Evolutionary conservation across 352 stramenopile species (phyloP).

Genomic region (Phytophthora cactorum): DNA sequence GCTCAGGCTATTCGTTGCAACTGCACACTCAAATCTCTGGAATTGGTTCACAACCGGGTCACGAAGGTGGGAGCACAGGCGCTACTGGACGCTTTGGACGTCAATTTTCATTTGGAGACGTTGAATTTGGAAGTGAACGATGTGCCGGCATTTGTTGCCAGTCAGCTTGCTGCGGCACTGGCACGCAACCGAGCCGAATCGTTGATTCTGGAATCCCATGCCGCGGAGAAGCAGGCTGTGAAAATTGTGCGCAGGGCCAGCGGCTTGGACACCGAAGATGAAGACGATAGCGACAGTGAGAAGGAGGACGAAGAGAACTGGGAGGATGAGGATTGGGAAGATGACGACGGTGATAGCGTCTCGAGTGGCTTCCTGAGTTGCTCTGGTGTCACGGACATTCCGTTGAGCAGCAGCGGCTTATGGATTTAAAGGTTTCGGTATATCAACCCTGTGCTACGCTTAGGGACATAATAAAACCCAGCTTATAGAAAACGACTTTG

Average conservation of each 20-base stretch:
- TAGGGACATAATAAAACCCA: slow-evolving; percentile 4
- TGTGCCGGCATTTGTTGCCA: slow-evolving; percentile 45
- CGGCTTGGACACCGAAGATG: slow-evolving; percentile 20
- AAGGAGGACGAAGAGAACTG: slow-evolving; percentile 14
- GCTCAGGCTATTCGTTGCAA: slow-evolving; percentile 73
- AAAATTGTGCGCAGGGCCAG: slow-evolving; percentile 43
- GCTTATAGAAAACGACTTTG: slow-evolving; percentile 2
- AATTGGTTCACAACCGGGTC: slow-evolving; percentile 69
- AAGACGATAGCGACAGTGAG: slow-evolving; percentile 28
- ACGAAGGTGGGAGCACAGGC: slow-evolving; percentile 47
- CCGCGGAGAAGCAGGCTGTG: slow-evolving; percentile 54
- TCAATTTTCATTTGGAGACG: slow-evolving; percentile 69
- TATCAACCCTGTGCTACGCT: background rate
- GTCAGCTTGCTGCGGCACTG: slow-evolving; percentile 56
- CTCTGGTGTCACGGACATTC: slow-evolving; percentile 42
- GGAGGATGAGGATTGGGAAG: slow-evolving; percentile 25
- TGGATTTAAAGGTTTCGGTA: slow-evolving; percentile 37
- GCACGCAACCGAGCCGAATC: slow-evolving; percentile 62
- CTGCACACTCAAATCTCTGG: slow-evolving; percentile 62
- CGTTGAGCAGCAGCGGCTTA: slow-evolving; percentile 49
- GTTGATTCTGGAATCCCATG: slow-evolving; percentile 43
- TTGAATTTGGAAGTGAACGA: slow-evolving; percentile 66
- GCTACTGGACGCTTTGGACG: slow-evolving; percentile 65
- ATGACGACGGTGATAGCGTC: slow-evolving; percentile 41
- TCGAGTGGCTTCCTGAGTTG: slow-evolving; percentile 72